These are phyloP conservation scores for Plasmodium adleri DNA, from an alignment of 169 alveolate genomes.

Conservation along the genomic window DNA sequence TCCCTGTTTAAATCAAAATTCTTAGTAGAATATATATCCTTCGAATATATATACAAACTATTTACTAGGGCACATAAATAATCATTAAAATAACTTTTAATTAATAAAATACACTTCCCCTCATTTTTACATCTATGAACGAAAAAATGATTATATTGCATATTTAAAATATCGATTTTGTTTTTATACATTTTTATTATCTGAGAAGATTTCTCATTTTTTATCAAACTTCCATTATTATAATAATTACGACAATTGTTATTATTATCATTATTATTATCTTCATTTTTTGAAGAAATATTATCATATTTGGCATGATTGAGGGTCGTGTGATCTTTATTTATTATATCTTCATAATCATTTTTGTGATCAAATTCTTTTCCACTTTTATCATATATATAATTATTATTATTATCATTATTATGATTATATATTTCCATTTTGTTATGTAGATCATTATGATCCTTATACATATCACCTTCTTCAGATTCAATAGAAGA, in stretches of 20 bases:
- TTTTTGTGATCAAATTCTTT: not conserved
- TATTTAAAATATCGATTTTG: constrained; percentile 64
- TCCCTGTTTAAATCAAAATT: not conserved
- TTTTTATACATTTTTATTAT: constrained; percentile 65
- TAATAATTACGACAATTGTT: not conserved
- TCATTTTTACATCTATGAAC: constrained; percentile 62
- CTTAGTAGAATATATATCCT: constrained; percentile 19
- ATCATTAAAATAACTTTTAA: constrained; percentile 73
- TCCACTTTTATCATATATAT: not conserved
- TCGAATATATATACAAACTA: constrained; percentile 64
- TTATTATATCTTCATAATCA: not conserved
- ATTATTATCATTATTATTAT: not conserved
- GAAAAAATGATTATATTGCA: constrained; percentile 66
- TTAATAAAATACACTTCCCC: constrained; percentile 53
- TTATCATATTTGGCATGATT: no score
- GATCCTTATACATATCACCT: not conserved
- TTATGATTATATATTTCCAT: not conserved
- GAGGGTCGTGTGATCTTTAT: no score
- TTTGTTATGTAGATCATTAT: not conserved
- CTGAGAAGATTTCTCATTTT: constrained; percentile 37
- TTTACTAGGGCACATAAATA: constrained; percentile 72
- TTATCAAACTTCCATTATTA: not conserved
- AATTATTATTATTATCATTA: not conserved
- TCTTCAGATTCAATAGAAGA: constrained; percentile 17
- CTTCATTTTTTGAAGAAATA: no score